These are phyloP conservation scores for Aspergillus costaricaensis DNA, from an alignment of 2,329 filamentous ascomycete genomes.

Conservation along the genomic window DNA sequence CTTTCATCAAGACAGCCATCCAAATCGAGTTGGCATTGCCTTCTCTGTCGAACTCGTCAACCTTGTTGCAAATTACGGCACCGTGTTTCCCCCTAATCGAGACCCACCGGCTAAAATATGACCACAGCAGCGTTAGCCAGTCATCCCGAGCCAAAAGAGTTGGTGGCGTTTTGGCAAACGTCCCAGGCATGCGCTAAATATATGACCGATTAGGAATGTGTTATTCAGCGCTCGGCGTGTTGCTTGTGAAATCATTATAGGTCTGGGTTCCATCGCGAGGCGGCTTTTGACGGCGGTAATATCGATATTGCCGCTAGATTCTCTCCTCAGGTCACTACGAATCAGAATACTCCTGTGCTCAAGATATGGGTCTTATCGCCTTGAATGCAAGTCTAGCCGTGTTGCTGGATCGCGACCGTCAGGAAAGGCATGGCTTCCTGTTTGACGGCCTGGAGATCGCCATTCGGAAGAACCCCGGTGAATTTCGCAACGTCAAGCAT, in stretches of 20 bases:
- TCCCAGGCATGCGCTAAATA: background rate
- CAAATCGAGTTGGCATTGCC: background rate
- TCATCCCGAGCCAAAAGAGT: background rate
- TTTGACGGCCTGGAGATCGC: background rate
- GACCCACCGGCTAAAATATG: conserved; percentile 9
- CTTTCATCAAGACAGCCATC: background rate
- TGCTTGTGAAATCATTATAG: background rate
- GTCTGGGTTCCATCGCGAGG: background rate
- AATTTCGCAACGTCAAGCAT: background rate
- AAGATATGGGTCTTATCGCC: background rate
- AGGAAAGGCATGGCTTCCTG: background rate
- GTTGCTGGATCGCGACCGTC: background rate
- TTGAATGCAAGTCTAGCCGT: background rate
- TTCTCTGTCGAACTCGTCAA: background rate
- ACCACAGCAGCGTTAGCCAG: background rate
- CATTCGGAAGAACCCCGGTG: background rate
- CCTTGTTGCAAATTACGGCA: background rate
- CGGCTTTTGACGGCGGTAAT: background rate
- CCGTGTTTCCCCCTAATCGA: background rate
- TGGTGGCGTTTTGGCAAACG: conserved; percentile 4
- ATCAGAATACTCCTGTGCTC: too few species aligned
- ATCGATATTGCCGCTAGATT: background rate
- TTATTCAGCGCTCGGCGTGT: background rate
- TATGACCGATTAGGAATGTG: too few species aligned
- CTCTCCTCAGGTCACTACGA: background rate